phyloP scores from a whole-genome alignment of 2,329 filamentous ascomycete species.

The Pezicula radicicola region DNA sequence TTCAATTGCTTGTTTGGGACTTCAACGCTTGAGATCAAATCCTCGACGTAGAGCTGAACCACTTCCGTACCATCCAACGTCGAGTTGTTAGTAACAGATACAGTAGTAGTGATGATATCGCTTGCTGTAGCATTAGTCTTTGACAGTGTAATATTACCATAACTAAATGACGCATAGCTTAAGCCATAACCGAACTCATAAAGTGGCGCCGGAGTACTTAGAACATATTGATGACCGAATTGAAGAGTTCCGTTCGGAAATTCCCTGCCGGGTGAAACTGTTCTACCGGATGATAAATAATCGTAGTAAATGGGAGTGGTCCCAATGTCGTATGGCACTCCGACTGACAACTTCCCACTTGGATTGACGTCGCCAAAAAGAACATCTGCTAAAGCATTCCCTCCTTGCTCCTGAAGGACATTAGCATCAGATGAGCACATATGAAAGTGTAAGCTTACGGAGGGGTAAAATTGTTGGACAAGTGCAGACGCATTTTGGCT shows the following conservation, averaged over 20 bases:
- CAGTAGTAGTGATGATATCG: constrained; percentile 48
- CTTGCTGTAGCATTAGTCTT: constrained; percentile 31
- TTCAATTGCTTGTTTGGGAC: constrained; percentile 66
- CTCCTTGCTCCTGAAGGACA: constrained; percentile 59
- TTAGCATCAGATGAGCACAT: too few species aligned
- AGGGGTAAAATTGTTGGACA: constrained; percentile 73
- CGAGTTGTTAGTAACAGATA: constrained; percentile 60
- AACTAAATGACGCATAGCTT: constrained; percentile 59
- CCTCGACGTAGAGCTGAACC: constrained; percentile 53
- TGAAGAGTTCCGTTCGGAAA: constrained; percentile 73
- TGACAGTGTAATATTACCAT: constrained; percentile 46
- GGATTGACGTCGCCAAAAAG: constrained; percentile 76
- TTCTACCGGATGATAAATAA: constrained; percentile 72
- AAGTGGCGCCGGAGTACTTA: constrained; percentile 71
- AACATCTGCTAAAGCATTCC: constrained; percentile 75
- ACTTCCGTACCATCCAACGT: constrained; percentile 45
- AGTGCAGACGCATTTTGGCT: constrained; percentile 61
- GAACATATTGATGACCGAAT: constrained; percentile 85
- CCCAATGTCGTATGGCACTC: constrained; percentile 65
- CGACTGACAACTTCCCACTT: constrained; percentile 66
- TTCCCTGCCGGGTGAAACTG: constrained; percentile 66
- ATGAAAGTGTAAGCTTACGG: constrained; percentile 28
- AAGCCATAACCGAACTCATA: constrained; percentile 88
- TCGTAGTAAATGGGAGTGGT: constrained; percentile 70
- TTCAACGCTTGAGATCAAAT: constrained; percentile 51